Evolutionary conservation across 202 grass and related monocot species (phyloP), one percentile per base, ranked within the genome.

Genomic region (Saccharum hybrid): DNA sequence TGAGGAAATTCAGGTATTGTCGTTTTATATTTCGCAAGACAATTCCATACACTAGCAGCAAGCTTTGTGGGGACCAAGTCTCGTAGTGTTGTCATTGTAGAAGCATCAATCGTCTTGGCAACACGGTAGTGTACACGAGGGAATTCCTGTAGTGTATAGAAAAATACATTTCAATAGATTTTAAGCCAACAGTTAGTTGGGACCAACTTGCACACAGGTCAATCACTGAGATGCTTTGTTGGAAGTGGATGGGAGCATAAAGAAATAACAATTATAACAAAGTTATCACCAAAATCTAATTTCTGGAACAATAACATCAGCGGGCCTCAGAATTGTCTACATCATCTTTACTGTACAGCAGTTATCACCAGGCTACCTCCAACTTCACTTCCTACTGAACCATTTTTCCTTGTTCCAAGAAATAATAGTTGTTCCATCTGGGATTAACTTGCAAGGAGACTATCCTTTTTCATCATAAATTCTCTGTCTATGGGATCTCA

Each of bases 1-100:
- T 93, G 89, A 30, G 96, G 96, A 74, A 90, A 98, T 74, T 90
- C 83, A 64, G 85, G 86, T 76, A 98, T 88, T 82, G 90, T 87
- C 4, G 83, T 76, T 88, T 90, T 98, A 70, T 90, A 90, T 85
- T 92, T 98, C 19, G 77, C 54, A 67, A 98, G 85, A 63, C 40
- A 89, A 74, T 93, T 94, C 96, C 96, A 98, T 63, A 98, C 78
- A 18, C 80, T 78, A 89, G 92, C 83, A 81, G 96, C 96, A 88
- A 98, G 89, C 74, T 93, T 95, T 84, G 92, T 93, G 19, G 96
- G 92, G 43, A 95, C 66, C 78, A 98, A 82, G 77, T 95, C 92
- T 13, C 81, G 85, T 9, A 85, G 54, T 74, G 90, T 94, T 77
- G 89, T 93, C 68, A 89, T 80, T 75, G 89, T 91, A 75, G 90